These are phyloP conservation scores for Colletotrichum lini DNA, from an alignment of 2,329 filamentous ascomycete genomes.

Conservation along the genomic window DNA sequence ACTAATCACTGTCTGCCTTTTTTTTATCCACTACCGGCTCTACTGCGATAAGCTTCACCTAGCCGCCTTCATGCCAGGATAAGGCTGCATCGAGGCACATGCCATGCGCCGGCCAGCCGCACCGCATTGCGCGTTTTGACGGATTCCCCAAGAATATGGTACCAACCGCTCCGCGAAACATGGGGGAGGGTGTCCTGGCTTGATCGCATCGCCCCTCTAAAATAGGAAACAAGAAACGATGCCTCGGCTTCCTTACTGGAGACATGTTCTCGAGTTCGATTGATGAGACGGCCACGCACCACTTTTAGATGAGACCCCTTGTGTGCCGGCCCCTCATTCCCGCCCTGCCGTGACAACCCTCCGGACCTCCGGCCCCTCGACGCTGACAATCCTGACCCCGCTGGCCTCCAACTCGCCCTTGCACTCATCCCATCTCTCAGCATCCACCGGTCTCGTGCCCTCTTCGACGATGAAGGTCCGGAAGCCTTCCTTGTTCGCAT, in stretches of 20 bases:
- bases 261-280: background rate
- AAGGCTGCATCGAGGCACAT: conserved; percentile 22
- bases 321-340: conserved; percentile 28
- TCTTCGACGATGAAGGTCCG: conserved; percentile 83
- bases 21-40: background rate
- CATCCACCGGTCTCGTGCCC: conserved; percentile 81
- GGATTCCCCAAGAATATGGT: conserved; percentile 12
- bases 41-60: conserved; percentile 11
- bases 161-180: background rate
- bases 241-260: background rate
- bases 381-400: conserved; percentile 75
- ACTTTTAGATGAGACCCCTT: background rate
- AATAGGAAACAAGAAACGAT: background rate
- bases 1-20: no score
- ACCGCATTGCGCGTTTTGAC: background rate
- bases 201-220: background rate
- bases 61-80: background rate
- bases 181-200: background rate
- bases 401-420: conserved; percentile 67
- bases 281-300: conserved; percentile 18
- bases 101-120: background rate
- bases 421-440: conserved; percentile 68
- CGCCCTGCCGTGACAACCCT: conserved; percentile 53
- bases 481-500: conserved; percentile 84
- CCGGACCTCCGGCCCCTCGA: conserved; percentile 69